phyloP scores from a whole-genome alignment of 495 filamentous ascomycete genomes.

The Penicillium goetzii region DNA sequence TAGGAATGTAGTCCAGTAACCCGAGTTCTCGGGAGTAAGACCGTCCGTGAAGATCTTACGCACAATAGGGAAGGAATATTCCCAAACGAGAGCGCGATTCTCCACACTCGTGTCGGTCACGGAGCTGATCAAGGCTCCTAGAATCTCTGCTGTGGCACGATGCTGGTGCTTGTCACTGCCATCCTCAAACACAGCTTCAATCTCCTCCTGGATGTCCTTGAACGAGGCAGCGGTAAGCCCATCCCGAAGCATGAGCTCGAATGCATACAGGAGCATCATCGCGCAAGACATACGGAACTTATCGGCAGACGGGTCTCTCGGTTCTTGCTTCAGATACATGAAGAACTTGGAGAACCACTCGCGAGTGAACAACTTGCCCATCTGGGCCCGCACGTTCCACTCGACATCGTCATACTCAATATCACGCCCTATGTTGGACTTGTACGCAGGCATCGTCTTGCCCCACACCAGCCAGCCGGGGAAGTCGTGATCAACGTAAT shows the following conservation, averaged over 20 bases:
- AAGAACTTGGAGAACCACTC: conserved; percentile 90
- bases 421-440: conserved; percentile 67
- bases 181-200: conserved; percentile 77
- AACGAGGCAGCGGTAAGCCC: conserved; percentile 75
- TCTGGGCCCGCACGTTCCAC: conserved; percentile 71
- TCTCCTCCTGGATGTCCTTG: conserved; percentile 83
- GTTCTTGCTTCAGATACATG: conserved; percentile 93
- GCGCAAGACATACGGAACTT: conserved; percentile 87
- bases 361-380: conserved; percentile 76
- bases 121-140: conserved; percentile 79
- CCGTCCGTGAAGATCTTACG: conserved; percentile 84
- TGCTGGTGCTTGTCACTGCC: conserved; percentile 98
- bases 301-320: conserved; percentile 78
- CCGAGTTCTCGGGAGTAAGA: conserved; percentile 88
- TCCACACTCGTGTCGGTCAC: conserved; percentile 71
- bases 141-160: conserved; percentile 91
- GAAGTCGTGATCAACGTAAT: conserved; percentile 89
- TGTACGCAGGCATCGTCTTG: conserved; percentile 77
- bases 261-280: conserved; percentile 81
- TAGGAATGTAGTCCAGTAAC: conserved; percentile 92
- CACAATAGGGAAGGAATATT: conserved; percentile 86
- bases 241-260: conserved; percentile 77
- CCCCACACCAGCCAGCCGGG: conserved; percentile 98
- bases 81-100: conserved; percentile 77
- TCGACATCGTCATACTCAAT: conserved; percentile 86